Evolutionary conservation across 2,329 filamentous ascomycete genomes (phyloP), one percentile per base, ranked within the genome.

Genomic region (Trichoderma arundinaceum): DNA sequence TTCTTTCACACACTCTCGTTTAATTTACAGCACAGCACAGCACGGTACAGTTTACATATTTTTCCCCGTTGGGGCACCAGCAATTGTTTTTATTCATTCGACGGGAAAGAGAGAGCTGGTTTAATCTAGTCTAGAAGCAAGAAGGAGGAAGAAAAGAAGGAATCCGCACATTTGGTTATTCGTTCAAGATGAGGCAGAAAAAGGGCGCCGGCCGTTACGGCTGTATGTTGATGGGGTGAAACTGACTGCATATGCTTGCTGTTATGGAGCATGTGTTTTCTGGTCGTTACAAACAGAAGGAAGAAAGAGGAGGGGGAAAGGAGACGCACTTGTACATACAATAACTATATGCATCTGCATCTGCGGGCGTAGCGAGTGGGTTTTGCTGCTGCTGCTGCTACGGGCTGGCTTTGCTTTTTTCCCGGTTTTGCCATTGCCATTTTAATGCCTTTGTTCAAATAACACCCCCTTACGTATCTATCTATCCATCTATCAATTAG

Each of bases 301-400:
- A 12, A 35, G 22, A 9, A 13, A 43, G 7, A 32, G 35, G 6
- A 7, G 9, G 35, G 22, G 15, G 8, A 12, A 2, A 44, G 17
- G 28, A 53, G 48, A 53, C 49, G 59, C 59, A 44, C 48, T 62
- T 62, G 59, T 62, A 62, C 59, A 62, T 62, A 62, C n/a, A 22
- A 43, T 46, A 38, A 38, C 17, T 28, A 62, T 63, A 46, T 53
- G 59, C 57, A 63, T 63, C 28, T 62, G 38, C 59, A 62, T 44
- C 49, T 63, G 33, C 32, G 39, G 57, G 48, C 49, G 39, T 63
- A 63, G 59, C 59, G 59, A 63, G 39, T 53, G 17, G 39, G 4
- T 43, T 61, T 46, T 28, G 7, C 48, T 13, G 5, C 46, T 52
- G 22, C 58, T 51, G 19, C 38, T 62, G 38, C 49, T 38, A 17